These are phyloP conservation scores for Craspedostauros australis DNA, from an alignment of 108 stramenopile species.

Conservation along the genomic window DNA sequence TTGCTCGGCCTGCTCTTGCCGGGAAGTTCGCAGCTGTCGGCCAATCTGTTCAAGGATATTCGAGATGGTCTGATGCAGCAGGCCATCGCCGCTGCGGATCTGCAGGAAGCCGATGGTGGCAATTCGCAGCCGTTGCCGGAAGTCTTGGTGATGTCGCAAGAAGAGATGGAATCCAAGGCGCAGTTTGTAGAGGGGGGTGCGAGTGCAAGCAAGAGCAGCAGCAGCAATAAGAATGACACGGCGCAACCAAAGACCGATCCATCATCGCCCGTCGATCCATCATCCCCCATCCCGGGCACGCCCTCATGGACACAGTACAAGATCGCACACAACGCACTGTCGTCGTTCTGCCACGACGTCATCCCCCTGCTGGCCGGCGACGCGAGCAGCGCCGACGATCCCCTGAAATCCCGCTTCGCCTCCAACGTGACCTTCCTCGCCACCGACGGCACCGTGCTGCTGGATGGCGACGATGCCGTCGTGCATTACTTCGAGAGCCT, in stretches of 20 bases:
- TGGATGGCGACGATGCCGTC: constrained; percentile 6
- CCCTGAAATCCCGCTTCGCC: too few relatives aligned
- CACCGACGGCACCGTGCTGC: constrained; percentile 7
- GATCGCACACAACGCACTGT: background rate
- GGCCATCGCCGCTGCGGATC: constrained; percentile 3
- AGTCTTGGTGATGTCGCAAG: too few relatives aligned
- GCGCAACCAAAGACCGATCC: too few relatives aligned
- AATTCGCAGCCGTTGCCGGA: too few relatives aligned
- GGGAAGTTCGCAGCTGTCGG: background rate
- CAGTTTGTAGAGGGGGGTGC: too few relatives aligned
- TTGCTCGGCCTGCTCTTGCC: constrained; percentile 1
- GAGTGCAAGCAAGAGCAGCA: too few relatives aligned
- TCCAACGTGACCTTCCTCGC: constrained; percentile 3
- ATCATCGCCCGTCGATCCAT: too few relatives aligned
- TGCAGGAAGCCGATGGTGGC: too few relatives aligned
- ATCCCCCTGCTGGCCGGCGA: constrained; percentile 14
- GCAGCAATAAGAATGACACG: too few relatives aligned
- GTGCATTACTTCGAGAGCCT: constrained; percentile 18
- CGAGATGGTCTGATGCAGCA: constrained; percentile 21
- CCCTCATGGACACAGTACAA: constrained; percentile 12
- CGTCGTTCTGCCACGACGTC: constrained; percentile 4
- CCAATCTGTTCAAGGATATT: background rate
- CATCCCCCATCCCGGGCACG: constrained; percentile 17
- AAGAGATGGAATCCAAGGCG: too few relatives aligned
- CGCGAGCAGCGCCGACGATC: background rate